Percentiles rank a stretch among this genome's conserved stretches.
Conservation (phyloP, 768 basidiomycete genomes). For the Hygrophorus russula region DNA sequence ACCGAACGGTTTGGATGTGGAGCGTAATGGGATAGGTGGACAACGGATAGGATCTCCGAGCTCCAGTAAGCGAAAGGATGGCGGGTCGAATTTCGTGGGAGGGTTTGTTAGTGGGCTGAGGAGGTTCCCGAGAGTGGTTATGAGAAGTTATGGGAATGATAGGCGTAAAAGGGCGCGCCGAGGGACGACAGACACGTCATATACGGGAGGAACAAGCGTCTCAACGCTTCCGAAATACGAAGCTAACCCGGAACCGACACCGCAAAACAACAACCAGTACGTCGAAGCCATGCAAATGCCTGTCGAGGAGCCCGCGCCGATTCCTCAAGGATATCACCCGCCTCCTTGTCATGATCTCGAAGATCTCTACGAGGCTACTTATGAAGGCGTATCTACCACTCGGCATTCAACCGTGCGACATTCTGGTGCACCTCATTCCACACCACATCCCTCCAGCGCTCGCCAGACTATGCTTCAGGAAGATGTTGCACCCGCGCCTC, state of each 20-base stretch:
- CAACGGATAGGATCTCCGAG: neutral
- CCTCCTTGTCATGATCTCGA: neutral
- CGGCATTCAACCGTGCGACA: too few species aligned
- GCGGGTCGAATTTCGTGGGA: slow-evolving; percentile 22
- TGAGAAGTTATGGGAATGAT: slow-evolving; percentile 17
- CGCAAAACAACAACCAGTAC: slow-evolving; percentile 22
- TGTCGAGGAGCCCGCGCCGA: slow-evolving; percentile 5
- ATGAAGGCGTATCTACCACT: too few species aligned
- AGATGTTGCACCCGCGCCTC: too few species aligned
- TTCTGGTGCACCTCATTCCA: too few species aligned
- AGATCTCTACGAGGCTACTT: too few species aligned
- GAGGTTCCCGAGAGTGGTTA: slow-evolving; percentile 20
- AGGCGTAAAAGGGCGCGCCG: slow-evolving; percentile 10
- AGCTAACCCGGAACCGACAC: slow-evolving; percentile 20
- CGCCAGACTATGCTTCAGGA: too few species aligned
- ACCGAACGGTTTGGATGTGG: slow-evolving; percentile 9
- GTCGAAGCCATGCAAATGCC: slow-evolving; percentile 23
- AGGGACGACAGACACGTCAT: slow-evolving; percentile 13
- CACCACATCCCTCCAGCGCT: too few species aligned
- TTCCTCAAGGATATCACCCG: neutral
- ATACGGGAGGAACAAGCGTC: slow-evolving; percentile 19
- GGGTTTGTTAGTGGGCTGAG: slow-evolving; percentile 26
- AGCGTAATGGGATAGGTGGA: neutral
- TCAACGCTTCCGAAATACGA: slow-evolving; percentile 24
- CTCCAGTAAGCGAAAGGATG: slow-evolving; percentile 2